These are phyloP conservation scores for Neurospora africana DNA, from an alignment of 495 filamentous ascomycete species.

Conservation along the genomic window DNA sequence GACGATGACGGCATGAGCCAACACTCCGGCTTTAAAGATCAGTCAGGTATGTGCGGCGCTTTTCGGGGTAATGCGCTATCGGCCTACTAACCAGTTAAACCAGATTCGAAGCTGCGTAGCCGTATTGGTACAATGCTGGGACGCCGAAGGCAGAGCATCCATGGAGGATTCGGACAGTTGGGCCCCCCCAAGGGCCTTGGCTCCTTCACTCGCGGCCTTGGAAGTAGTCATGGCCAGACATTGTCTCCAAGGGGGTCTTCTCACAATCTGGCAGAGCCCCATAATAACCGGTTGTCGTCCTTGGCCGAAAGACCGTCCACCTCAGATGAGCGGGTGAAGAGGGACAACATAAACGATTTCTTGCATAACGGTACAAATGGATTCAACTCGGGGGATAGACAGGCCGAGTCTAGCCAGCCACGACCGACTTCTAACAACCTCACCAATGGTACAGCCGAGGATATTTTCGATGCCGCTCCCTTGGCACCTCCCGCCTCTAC, in stretches of 20 bases:
- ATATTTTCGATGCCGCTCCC: constrained; percentile 35
- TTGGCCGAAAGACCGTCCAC: constrained; percentile 37
- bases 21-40: constrained; percentile 43
- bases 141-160: constrained; percentile 49
- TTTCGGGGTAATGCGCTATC: neutral
- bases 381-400: constrained; percentile 13
- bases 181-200: constrained; percentile 35
- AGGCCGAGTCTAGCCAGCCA: constrained; percentile 16
- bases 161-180: constrained; percentile 39
- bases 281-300: constrained; percentile 36
- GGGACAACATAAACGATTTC: neutral
- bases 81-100: neutral
- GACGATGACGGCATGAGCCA: constrained; percentile 55
- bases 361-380: constrained; percentile 38
- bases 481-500: constrained; percentile 38
- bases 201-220: constrained; percentile 42
- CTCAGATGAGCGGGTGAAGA: constrained; percentile 13
- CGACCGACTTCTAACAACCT: constrained; percentile 20
- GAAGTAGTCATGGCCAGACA: constrained; percentile 39
- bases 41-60: constrained; percentile 29
- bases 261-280: constrained; percentile 42
- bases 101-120: constrained; percentile 46
- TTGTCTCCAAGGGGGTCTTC: constrained; percentile 43
- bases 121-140: constrained; percentile 75
- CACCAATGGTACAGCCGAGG: constrained; percentile 28